Evolutionary conservation across 176 grass and related monocot species (phyloP), one percentile per base, ranked within the genome.

Genomic region (Carex pumila): DNA sequence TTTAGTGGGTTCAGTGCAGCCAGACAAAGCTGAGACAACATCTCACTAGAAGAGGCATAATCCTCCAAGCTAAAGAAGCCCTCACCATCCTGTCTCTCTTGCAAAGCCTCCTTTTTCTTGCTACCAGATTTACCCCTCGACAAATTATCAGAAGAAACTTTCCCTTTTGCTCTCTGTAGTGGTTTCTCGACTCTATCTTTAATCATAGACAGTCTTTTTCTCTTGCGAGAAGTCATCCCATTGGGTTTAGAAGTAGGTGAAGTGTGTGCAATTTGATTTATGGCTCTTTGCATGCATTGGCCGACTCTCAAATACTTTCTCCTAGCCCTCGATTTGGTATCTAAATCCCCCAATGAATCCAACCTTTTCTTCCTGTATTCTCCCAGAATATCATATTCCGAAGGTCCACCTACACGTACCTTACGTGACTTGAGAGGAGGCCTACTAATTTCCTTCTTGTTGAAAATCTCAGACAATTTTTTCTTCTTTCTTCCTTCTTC

Each of bases 341-440:
- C 86, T 32, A 91, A 79, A 57, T 88, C 84, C 21, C 82, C 89
- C 50, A 84, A 52, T 3, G 79, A 92, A 81, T 90, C 69, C 66
- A 94, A 87, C 59, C 88, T 92, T 85, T 87, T 90, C 81, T 91
- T 86, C 83, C 90, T 94, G 80, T 81, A 85, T 59, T 88, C 56
- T 14, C 60, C 84, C 0, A 21, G 66, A 47, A 50, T 52, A 63
- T 71, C 65, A 47, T 57, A 85, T 64, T 31, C 84, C 3, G 15
- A 34, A 17, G 81, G 81, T 31, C 81, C 81, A 32, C 81, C 81
- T 30, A 83, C 58, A 31, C 22, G 22, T 47, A 66, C 81, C 14
- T 83, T 83, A 54, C 0, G 11, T 52, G 6, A 19, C 79, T 64
- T 65, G 47, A 7, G 11, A 19, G 81, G 81, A 64, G 22, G 55